Base-by-base conservation (phyloP, 768 basidiomycete genomes). In the Boletellus ananas region DNA sequence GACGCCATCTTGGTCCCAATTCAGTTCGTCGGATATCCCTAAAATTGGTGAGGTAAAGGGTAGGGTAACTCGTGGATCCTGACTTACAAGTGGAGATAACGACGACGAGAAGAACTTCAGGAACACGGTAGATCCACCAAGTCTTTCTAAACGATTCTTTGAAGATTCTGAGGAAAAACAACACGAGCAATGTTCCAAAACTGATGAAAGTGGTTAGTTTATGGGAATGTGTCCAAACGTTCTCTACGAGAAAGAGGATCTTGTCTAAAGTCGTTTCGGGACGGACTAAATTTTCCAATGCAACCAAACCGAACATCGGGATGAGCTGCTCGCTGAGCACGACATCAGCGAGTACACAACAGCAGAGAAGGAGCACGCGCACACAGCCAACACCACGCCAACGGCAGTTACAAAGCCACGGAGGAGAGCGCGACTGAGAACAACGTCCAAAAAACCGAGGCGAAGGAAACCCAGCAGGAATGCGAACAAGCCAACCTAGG, bases 381-480 rank as follows among this genome's bases (percentile, higher is more conserved):
- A 89, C 88, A 92, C 83, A 64, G 86, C 75, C 59, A 97, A 94
- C 37, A 97, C 85, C 7, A 87, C 77, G 1, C 87, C 90, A 23
- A 94, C 78, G 14, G 93, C 91, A 1, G 85, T 83, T 39, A 95
- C 80, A 63, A 95, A 94, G 3, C 94, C 94, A 25, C 90, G 79
- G 47, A 95, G 75, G 13, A 95, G 75, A 4, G 93, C 90, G 45
- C 92, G 84, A 59, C 90, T 92, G 25, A 97, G 78, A 6, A 95
- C 88, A 12, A 95, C 94, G 64, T 97, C 94, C 46, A 95, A 81
- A 69, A 95, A 95, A 2, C 94, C 93, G 10, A 97, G 74, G 21
- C 92, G 79, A 63, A 94, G 85, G 59, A 95, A 80, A 3, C 94
- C 94, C 27, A 96, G 76, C 21, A 88, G 65, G 52, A 90, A 92